phyloP scores from a whole-genome alignment of 2,329 filamentous ascomycete genomes.

The Coniella lustricola region DNA sequence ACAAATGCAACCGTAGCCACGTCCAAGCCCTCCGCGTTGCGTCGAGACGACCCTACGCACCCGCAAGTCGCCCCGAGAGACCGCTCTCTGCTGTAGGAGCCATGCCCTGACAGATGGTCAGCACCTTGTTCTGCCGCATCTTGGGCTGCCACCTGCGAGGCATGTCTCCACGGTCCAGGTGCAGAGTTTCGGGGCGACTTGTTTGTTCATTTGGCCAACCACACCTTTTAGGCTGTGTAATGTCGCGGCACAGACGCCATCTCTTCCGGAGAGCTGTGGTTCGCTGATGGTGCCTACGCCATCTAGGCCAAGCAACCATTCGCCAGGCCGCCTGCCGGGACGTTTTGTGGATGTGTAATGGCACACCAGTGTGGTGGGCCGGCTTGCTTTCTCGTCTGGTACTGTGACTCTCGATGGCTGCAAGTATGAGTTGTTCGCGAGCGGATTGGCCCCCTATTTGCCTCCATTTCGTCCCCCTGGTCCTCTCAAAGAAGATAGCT shows the following conservation, averaged over 20 bases:
- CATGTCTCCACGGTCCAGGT: too few relatives aligned
- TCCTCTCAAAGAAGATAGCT: not conserved
- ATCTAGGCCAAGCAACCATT: not conserved
- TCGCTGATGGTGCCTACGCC: too few relatives aligned
- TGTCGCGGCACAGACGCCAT: too few relatives aligned
- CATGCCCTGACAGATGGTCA: slow-evolving; percentile 1
- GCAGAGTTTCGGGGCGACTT: too few relatives aligned
- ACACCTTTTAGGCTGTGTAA: too few relatives aligned
- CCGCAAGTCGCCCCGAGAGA: not conserved
- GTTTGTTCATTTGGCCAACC: too few relatives aligned
- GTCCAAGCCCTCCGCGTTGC: not conserved
- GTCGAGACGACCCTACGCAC: not conserved
- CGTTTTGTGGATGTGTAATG: not conserved
- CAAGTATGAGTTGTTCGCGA: slow-evolving; percentile 17
- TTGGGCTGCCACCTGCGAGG: not conserved
- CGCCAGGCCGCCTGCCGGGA: not conserved
- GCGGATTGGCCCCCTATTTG: slow-evolving; percentile 13
- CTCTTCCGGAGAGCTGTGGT: not conserved
- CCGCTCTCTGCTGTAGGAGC: not conserved
- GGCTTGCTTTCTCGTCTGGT: slow-evolving; percentile 14
- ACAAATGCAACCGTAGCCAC: not conserved
- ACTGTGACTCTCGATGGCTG: slow-evolving; percentile 18
- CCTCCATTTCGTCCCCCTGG: not conserved
- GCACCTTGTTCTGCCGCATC: not conserved
- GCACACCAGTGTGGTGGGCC: slow-evolving; percentile 7